A percentile compares a stretch with the other conserved stretches of the same genome.
These are phyloP conservation scores for Salvia hispanica DNA, from an alignment of 257 asterid genomes.

Conservation along the genomic window DNA sequence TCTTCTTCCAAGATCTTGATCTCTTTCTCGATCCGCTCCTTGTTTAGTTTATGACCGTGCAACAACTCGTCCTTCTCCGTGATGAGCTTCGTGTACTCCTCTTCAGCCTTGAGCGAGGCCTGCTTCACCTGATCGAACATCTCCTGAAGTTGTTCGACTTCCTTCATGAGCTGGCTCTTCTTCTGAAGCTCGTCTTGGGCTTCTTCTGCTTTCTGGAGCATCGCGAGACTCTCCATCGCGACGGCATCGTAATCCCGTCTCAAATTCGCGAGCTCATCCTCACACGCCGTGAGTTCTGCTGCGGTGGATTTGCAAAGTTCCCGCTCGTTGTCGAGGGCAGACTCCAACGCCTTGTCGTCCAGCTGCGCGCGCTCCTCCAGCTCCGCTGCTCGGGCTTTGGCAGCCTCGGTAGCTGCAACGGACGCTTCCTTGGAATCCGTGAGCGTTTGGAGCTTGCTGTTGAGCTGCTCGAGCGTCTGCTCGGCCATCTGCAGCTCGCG, in stretches of 20 bases:
- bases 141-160: slow-evolving; percentile 44
- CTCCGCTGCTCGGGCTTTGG: slow-evolving; percentile 48
- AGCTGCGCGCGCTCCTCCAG: slow-evolving; percentile 54
- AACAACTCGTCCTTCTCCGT: slow-evolving; percentile 53
- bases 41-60: slow-evolving; percentile 36
- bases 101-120: slow-evolving; percentile 52
- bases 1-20: slow-evolving; percentile 46
- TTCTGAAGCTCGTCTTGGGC: slow-evolving; percentile 46
- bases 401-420: slow-evolving; percentile 50
- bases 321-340: slow-evolving; percentile 52
- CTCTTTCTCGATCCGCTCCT: slow-evolving; percentile 46
- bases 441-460: slow-evolving; percentile 60
- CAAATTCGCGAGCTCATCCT: slow-evolving; percentile 61
- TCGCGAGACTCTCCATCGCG: slow-evolving; percentile 45
- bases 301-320: slow-evolving; percentile 58
- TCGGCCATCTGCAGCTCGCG: slow-evolving; percentile 67
- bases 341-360: slow-evolving; percentile 54
- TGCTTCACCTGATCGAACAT: slow-evolving; percentile 47
- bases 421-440: slow-evolving; percentile 68
- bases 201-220: slow-evolving; percentile 62
- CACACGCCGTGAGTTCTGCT: slow-evolving; percentile 49
- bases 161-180: slow-evolving; percentile 54
- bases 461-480: slow-evolving; percentile 60
- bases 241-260: slow-evolving; percentile 58
- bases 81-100: slow-evolving; percentile 45